Base-by-base conservation (phyloP, 2,329 filamentous ascomycete genomes). In the Aspergillus quadricinctus region DNA sequence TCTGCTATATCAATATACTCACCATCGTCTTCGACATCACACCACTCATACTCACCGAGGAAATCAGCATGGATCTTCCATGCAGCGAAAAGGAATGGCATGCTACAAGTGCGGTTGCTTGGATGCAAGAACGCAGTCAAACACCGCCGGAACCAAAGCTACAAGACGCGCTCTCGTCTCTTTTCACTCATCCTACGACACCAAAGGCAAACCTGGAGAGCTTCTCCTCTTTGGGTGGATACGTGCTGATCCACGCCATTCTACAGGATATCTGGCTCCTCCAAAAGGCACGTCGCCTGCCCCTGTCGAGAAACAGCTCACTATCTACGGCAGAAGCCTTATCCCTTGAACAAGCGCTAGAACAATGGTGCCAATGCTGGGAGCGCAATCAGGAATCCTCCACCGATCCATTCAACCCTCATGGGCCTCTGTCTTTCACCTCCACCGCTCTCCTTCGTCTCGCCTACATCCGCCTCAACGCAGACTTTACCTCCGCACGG, bases 281-380 rank as follows among this genome's bases (percentile, higher is more conserved):
- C 28, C 70, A 70, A 6, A 72, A 72, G 50, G 64, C 69, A 2
- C 63, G 64, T 27, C 66, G 69, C 9, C 57, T 72, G 0, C 63
- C 63, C 0, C 57, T 64, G 1, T 63, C 64, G 1, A 61, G 61
- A 9, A 60, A 58, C 11, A 62, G 58, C 46, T 60, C 66, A 2
- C 50, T 67, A 29, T 65, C 66, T 0, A 60, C 67, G 0, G 52
- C 66, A 0, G 66, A 70, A 23, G 61, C 70, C 0, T 55, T 65
- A 1, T 58, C 66, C 0, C 54, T 70, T 7, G 69, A 72, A 57
- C 68, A 72, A 17, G 69, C 69, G 0, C 57, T 72, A 0, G 69
- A 72, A 55, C 64, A 67, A 6, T 72, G 69, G 69, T 72, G 69
- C 27, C 69, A 72, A 55, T 71, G 64, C 60, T 72, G 69, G 69